Percentiles rank a stretch among this genome's conserved stretches.
Evolutionary conservation across 331 rosid species (phyloP).

Genomic region (Ulmus americana): DNA sequence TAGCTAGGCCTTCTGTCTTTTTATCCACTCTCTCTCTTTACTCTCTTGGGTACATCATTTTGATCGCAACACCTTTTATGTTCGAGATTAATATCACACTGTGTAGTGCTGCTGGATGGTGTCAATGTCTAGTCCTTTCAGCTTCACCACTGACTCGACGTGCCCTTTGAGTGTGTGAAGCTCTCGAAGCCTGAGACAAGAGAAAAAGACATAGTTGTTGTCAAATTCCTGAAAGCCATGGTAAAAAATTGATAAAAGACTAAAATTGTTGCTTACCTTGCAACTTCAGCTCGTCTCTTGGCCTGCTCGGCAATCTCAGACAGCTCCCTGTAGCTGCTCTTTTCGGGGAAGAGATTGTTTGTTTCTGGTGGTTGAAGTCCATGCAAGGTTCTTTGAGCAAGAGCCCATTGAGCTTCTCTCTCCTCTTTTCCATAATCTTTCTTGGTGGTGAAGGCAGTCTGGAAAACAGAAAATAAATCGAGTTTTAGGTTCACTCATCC

Average conservation of each 20-base stretch:
- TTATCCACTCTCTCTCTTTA: conserved; percentile 9
- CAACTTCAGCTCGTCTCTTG: conserved; percentile 93
- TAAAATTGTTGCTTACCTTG: conserved; percentile 48
- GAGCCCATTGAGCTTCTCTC: conserved; percentile 98
- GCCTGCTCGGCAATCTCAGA: conserved; percentile 97
- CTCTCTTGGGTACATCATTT: conserved; percentile 14
- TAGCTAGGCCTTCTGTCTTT: conserved; percentile 28
- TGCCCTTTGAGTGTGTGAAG: conserved; percentile 94
- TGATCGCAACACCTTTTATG: conserved; percentile 14
- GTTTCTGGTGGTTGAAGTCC: conserved; percentile 88
- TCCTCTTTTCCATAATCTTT: conserved; percentile 89
- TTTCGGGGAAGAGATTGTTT: conserved; percentile 49
- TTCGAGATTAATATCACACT: conserved; percentile 39
- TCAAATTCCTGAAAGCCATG: background rate
- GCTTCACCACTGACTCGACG: conserved; percentile 96
- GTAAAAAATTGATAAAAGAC: background rate
- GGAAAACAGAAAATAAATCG: conserved; percentile 7
- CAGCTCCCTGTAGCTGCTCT: conserved; percentile 83
- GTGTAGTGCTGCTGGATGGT: conserved; percentile 96
- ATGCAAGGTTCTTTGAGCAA: conserved; percentile 85
- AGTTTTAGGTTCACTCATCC: conserved; percentile 11
- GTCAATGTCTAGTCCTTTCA: conserved; percentile 89
- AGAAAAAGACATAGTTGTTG: background rate
- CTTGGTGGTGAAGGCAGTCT: conserved; percentile 99
- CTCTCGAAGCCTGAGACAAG: conserved; percentile 72